Percentiles rank a stretch among this genome's conserved stretches.
These are phyloP conservation scores for Erysimum pusillum DNA, from an alignment of 441 rosid genomes.

Conservation along the genomic window DNA sequence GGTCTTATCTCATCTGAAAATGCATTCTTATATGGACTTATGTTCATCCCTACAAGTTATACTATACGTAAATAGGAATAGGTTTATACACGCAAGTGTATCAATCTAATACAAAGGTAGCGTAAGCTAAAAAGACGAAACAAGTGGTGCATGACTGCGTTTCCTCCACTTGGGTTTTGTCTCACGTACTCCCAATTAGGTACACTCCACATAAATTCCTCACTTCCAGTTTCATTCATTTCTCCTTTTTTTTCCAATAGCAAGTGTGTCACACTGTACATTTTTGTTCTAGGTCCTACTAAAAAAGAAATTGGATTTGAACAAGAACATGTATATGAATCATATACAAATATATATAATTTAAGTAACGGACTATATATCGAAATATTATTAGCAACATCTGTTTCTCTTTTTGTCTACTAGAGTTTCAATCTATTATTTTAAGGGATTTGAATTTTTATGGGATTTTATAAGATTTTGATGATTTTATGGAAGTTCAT, in stretches of 20 bases:
- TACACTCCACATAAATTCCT: slow-evolving; percentile 25
- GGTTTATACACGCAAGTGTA: slow-evolving; percentile 13
- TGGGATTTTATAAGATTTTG: no score
- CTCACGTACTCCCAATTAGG: slow-evolving; percentile 20
- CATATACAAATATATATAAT: neutral
- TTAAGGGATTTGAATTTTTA: no score
- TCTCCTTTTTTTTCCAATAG: neutral
- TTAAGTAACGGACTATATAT: neutral
- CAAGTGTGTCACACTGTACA: slow-evolving; percentile 8
- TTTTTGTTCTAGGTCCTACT: neutral
- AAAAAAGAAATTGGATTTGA: neutral
- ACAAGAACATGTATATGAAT: neutral
- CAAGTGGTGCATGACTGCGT: slow-evolving; percentile 37
- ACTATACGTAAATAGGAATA: slow-evolving; percentile 3
- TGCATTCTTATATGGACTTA: neutral
- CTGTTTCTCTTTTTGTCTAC: neutral
- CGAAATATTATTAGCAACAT: neutral
- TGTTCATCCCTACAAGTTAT: neutral
- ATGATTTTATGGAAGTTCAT: no score
- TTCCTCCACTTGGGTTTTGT: slow-evolving; percentile 31
- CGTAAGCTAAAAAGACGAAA: slow-evolving; percentile 37
- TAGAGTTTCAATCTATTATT: neutral
- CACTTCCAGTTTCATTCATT: neutral
- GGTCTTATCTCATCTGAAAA: neutral
- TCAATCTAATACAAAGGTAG: slow-evolving; percentile 2